These are phyloP conservation scores for Neonectria neomacrospora DNA, from an alignment of 2,329 filamentous ascomycete genomes.

Conservation along the genomic window DNA sequence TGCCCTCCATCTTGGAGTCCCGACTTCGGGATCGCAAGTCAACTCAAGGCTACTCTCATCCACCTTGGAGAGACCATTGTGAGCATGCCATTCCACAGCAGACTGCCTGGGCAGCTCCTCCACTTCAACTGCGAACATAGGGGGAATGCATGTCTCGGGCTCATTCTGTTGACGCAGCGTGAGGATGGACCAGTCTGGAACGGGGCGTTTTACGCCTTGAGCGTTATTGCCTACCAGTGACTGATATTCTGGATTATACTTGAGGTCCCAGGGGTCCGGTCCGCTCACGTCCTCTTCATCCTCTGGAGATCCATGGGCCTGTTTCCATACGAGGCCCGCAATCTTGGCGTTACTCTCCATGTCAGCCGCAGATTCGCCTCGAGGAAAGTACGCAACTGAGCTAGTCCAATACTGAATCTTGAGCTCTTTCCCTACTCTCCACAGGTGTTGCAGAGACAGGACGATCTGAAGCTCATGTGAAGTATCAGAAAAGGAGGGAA, in stretches of 20 bases:
- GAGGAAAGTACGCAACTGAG: slow-evolving; percentile 78
- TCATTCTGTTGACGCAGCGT: slow-evolving; percentile 51
- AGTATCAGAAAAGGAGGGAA: slow-evolving; percentile 55
- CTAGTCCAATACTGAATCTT: slow-evolving; percentile 79
- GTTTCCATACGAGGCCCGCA: slow-evolving; percentile 60
- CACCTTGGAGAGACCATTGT: slow-evolving; percentile 64
- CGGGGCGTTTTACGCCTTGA: slow-evolving; percentile 37
- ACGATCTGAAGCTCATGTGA: slow-evolving; percentile 68
- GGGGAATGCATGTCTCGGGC: slow-evolving; percentile 60
- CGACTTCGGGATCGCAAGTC: slow-evolving; percentile 30
- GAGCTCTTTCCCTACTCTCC: slow-evolving; percentile 80
- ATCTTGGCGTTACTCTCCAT: slow-evolving; percentile 53
- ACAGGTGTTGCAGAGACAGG: slow-evolving; percentile 88
- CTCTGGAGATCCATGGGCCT: slow-evolving; percentile 52
- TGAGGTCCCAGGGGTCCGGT: slow-evolving; percentile 76
- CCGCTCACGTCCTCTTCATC: slow-evolving; percentile 63
- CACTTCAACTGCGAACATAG: slow-evolving; percentile 80
- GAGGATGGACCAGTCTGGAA: slow-evolving; percentile 65
- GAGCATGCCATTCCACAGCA: slow-evolving; percentile 85
- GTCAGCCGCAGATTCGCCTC: slow-evolving; percentile 41
- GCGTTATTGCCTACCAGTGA: slow-evolving; percentile 50
- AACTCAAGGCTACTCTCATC: slow-evolving; percentile 45
- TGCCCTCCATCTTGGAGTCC: slow-evolving; percentile 41
- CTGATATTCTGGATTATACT: slow-evolving; percentile 65
- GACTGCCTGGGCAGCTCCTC: slow-evolving; percentile 78